Evolutionary conservation across 805 yeast genomes (phyloP), one percentile per base, ranked within the genome.

Genomic region (Torulaspora delbrueckii): DNA sequence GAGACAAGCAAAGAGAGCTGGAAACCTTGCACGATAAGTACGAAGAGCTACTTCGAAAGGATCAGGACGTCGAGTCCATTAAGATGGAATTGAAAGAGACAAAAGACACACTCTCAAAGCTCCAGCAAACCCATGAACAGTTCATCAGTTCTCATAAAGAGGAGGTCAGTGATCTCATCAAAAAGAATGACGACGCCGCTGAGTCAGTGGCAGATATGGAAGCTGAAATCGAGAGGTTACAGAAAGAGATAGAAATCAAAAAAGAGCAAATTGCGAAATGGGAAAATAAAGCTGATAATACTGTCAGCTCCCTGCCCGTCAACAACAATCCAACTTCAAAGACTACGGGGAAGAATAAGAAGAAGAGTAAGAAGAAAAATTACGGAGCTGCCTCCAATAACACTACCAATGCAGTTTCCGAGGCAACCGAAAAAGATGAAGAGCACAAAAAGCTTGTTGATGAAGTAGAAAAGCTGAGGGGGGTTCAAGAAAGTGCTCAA

Each of bases 391-490:
- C 40, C 16, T 18, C 44, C 9, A 22, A 33, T 5, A 14, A 24
- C 18, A 24, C 45, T 14, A n/a, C 27, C 24, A 22, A 6, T 12
- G 2, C 14, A 18, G 26, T 31, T 12, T 36, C 7, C 2, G 52
- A 27, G 5, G 34, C 42, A 9, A 42, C 28, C 33, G 42, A 34
- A 30, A 45, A 32, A 28, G 46, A 48, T 12, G 27, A 19, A 22
- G 42, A 33, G 37, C 40, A 35, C 37, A 40, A 24, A 48, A 50
- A 19, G 37, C 55, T 34, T 37, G 51, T 9, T 24, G 51, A 22
- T 46, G 53, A 19, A 41, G 51, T 25, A 42, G 52, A 34, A 55
- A 52, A 33, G 42, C 55, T 19, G 53, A 54, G 24, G 34, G 51
- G 30, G 51, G 47, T 6, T 30, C 46, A n/a, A 48, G 47, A 14